Base-by-base conservation (phyloP, 75 land plant species). In the Pseudotsuga menziesii region DNA sequence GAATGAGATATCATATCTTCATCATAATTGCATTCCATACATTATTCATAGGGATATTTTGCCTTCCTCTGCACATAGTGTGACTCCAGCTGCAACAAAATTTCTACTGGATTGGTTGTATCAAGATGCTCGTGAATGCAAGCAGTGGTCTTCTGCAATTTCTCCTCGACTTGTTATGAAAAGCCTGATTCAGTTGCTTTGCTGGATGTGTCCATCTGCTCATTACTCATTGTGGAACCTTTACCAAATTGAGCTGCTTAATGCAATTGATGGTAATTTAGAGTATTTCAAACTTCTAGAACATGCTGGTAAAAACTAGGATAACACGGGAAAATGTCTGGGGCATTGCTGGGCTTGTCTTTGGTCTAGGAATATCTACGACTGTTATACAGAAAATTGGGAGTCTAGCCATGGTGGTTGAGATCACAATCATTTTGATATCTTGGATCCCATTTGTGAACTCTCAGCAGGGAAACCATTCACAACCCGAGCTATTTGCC, bases 91-190 rank as follows among this genome's bases (percentile, higher is more conserved):
- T 44, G 87, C 86, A 70, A 81, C 86, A 32, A 77, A 83, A 72
- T 88, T 90, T 80, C 78, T 92, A 27, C 60, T 84, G 26, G 76
- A 75, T 35, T 90, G 90, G 86, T 82, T 92, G 80, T 75, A 71
- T 61, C 84, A 88, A 75, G 74, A 76, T 86, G 92, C 85, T 56
- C 90, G 90, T 86, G 95, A 92, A 59, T 75, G 85, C 80, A 79
- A 80, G 69, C 93, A 93, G 48, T 93, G 95, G 93, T 77, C 95
- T 23, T 85, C 95, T 78, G 95, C 93, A 26, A 81, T 93, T 52
- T 84, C 92, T 76, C 80, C 90, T 70, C 93, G 95, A 35, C 55
- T 93, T 35, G 80, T 87, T 57, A 27, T 92, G 0, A 67, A 77
- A 32, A 66, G 78, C 56, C 78, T 92, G 32, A 80, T 72, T 32